phyloP scores from a whole-genome alignment of 768 basidiomycete genomes.

The Leccinum subtestaceum region DNA sequence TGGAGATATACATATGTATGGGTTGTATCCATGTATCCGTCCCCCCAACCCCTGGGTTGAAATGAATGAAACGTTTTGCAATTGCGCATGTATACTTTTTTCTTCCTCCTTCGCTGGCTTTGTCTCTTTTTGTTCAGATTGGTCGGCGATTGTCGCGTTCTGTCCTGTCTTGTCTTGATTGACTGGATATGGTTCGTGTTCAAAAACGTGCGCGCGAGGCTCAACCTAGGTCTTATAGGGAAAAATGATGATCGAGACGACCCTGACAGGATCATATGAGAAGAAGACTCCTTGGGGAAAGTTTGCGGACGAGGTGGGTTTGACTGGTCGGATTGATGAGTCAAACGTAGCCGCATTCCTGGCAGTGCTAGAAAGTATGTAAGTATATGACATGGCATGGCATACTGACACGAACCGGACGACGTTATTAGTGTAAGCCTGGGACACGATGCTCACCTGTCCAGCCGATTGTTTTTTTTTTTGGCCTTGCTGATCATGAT shows the following conservation, averaged over 20 bases:
- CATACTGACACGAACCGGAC: background rate
- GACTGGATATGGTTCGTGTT: background rate
- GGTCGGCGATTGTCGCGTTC: background rate
- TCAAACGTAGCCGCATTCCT: background rate
- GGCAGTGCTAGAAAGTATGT: slow-evolving; percentile 1
- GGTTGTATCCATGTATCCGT: background rate
- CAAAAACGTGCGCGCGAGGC: background rate
- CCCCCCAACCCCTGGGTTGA: background rate
- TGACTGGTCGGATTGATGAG: background rate
- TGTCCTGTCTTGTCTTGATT: background rate
- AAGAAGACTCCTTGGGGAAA: background rate
- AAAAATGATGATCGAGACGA: slow-evolving; percentile 1
- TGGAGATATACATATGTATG: background rate
- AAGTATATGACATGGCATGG: background rate
- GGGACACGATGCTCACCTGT: background rate
- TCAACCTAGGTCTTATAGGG: background rate
- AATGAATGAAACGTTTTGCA: background rate
- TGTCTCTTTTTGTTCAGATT: slow-evolving; percentile 16
- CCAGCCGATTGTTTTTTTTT: background rate
- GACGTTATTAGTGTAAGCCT: background rate
- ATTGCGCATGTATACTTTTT: background rate
- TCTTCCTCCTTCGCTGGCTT: background rate
- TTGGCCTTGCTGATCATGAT: background rate
- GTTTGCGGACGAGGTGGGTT: background rate
- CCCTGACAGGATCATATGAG: slow-evolving; percentile 9